Evolutionary conservation across 1,284 basidiomycete genomes (phyloP), one percentile per base, ranked within the genome.

Genomic region (Ceratobasidium sp.): DNA sequence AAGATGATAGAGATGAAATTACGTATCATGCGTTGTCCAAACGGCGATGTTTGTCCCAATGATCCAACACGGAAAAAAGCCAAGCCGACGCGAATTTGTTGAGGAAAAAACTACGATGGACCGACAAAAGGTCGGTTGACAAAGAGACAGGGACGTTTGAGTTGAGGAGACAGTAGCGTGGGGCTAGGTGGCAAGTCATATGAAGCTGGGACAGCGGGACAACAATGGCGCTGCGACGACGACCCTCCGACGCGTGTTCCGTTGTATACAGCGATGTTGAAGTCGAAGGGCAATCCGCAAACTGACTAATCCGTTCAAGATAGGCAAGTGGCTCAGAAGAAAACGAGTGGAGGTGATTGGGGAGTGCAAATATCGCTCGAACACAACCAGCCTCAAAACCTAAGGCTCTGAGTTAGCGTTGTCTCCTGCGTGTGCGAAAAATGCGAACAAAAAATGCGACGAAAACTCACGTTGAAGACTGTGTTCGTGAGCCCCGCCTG

Each of bases 121-220:
- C 15, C 5, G 42, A 5, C 26, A 67, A 26, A 28, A 67, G 65
- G 48, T 67, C 48, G 44, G n/a, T 33, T n/a, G 20, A 33, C 7
- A 23, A 28, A 50, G 44, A 48, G 26, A 67, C 26, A 48, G 13
- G 42, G n/a, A 50, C 5, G 15, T 48, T 33, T 6, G 44, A 23
- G 26, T 17, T 17, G n/a, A 67, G 42, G 5, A 33, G 48, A 26
- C 50, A 13, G 28, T 50, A 67, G 10, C 23, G 42, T 12, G 44
- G 65, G 20, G 44, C 42, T 2, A 67, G 48, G 46, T 67, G 46
- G n/a, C 65, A 67, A 4, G n/a, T 52, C 65, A 67, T 67, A n/a
- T 28, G 17, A 12, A 50, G 40, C 5, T 23, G 6, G 42, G 42
- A 67, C 7, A 67, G 28, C 44, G 20, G 65, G 23, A 67, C 42